Percentiles rank a stretch among this genome's conserved stretches.
These are phyloP conservation scores for Rhizopogon salebrosus DNA, from an alignment of 768 basidiomycete species.

Conservation along the genomic window DNA sequence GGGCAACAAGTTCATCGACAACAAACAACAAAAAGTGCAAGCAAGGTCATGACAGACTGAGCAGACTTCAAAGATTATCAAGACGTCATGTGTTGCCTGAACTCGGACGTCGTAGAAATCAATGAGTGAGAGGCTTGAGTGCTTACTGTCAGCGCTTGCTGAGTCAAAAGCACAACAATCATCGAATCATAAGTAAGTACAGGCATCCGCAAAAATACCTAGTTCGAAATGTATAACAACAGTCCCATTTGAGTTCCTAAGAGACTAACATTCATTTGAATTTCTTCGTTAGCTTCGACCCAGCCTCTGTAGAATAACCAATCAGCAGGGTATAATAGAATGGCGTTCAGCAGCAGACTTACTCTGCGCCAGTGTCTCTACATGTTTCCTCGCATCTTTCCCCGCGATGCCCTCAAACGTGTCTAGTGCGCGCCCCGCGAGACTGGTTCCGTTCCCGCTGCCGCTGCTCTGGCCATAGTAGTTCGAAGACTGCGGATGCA, in stretches of 20 bases:
- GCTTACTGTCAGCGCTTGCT: too few species aligned
- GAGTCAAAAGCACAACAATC: too few species aligned
- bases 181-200: too few species aligned
- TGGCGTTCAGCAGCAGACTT: slow-evolving; percentile 22
- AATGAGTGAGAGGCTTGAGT: too few species aligned
- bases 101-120: too few species aligned
- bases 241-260: not conserved
- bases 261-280: slow-evolving; percentile 1
- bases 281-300: slow-evolving; percentile 10
- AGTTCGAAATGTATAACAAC: not conserved
- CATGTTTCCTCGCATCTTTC: slow-evolving; percentile 39
- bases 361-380: slow-evolving; percentile 53
- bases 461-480: slow-evolving; percentile 6
- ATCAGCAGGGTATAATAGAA: not conserved
- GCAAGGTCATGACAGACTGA: too few species aligned
- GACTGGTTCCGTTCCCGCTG: not conserved
- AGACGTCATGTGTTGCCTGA: too few species aligned
- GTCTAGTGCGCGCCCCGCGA: slow-evolving; percentile 35
- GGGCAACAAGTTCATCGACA: too few species aligned
- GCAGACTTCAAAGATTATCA: too few species aligned
- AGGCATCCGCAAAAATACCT: not conserved
- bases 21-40: too few species aligned
- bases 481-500: slow-evolving; percentile 4
- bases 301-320: slow-evolving; percentile 1
- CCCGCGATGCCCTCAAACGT: slow-evolving; percentile 57